Conservation (phyloP, 805 yeast genomes). For the Torulaspora indica region DNA sequence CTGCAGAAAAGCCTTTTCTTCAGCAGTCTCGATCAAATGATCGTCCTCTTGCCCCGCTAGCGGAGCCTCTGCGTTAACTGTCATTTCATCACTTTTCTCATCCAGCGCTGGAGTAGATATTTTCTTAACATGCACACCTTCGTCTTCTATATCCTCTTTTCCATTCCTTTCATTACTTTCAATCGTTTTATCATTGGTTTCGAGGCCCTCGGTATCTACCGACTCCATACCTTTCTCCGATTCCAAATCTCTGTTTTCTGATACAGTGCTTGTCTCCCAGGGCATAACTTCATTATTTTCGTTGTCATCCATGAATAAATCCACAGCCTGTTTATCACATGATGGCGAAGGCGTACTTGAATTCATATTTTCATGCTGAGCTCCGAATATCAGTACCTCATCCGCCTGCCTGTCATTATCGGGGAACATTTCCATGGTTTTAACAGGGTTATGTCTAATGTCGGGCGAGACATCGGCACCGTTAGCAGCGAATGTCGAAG, state of each 20-base stretch:
- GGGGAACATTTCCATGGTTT: background rate
- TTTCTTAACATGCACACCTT: no score
- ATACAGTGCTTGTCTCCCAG: slow-evolving; percentile 13
- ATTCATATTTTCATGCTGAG: background rate
- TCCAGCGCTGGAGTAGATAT: background rate
- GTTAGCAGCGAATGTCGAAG: no score
- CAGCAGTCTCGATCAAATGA: background rate
- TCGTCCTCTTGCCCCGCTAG: background rate
- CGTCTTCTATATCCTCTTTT: background rate
- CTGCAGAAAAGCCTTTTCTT: background rate
- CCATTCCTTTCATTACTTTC: background rate
- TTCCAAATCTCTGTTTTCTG: background rate
- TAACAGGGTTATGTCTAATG: background rate
- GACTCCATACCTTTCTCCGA: background rate
- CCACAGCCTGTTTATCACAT: background rate
- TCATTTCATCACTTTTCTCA: background rate
- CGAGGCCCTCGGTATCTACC: background rate
- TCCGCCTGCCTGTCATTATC: background rate
- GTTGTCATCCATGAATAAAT: background rate
- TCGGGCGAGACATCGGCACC: no score
- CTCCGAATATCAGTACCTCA: background rate
- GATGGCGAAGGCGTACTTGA: background rate
- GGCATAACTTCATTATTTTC: slow-evolving; percentile 15
- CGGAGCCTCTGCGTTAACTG: background rate
- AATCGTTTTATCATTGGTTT: background rate